Percentiles rank a stretch among this genome's conserved stretches.
Evolutionary conservation across 106 monocot genomes (phyloP).

Genomic region (Dendrobium catenatum): DNA sequence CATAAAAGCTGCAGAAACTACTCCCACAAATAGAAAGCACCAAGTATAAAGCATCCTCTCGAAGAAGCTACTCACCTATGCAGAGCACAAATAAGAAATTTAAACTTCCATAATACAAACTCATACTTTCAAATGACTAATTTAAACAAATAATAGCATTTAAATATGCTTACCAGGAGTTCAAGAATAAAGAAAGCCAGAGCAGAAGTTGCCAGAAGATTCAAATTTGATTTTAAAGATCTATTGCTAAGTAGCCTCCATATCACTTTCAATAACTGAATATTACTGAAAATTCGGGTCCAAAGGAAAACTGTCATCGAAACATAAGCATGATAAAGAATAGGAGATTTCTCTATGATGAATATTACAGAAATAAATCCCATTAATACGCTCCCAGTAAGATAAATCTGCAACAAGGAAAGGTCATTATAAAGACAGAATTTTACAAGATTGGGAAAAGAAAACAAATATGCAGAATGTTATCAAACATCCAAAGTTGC

Average conservation of each 20-base stretch:
- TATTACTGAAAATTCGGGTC: slow-evolving; percentile 53
- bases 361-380: slow-evolving; percentile 53
- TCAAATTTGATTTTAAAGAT: slow-evolving; percentile 28
- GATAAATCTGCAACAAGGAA: slow-evolving; percentile 51
- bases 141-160: not conserved
- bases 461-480: not conserved
- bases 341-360: slow-evolving; percentile 69
- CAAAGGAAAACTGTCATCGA: slow-evolving; percentile 65
- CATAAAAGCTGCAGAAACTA: slow-evolving; percentile 31
- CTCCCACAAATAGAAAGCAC: slow-evolving; percentile 63
- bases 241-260: slow-evolving; percentile 38
- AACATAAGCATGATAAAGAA: slow-evolving; percentile 80
- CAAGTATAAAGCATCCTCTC: slow-evolving; percentile 85
- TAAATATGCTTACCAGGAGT: slow-evolving; percentile 56
- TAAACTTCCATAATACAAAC: not conserved
- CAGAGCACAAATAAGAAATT: not conserved
- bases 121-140: not conserved
- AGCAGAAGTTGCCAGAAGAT: slow-evolving; percentile 29
- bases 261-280: slow-evolving; percentile 34
- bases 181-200: slow-evolving; percentile 61
- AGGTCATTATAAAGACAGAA: not conserved
- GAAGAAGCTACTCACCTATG: slow-evolving; percentile 74
- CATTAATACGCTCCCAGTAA: slow-evolving; percentile 46
- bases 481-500: not conserved
- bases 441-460: not conserved